Conservation (phyloP, 345 rosid species). For the Gossypium thurberi region DNA sequence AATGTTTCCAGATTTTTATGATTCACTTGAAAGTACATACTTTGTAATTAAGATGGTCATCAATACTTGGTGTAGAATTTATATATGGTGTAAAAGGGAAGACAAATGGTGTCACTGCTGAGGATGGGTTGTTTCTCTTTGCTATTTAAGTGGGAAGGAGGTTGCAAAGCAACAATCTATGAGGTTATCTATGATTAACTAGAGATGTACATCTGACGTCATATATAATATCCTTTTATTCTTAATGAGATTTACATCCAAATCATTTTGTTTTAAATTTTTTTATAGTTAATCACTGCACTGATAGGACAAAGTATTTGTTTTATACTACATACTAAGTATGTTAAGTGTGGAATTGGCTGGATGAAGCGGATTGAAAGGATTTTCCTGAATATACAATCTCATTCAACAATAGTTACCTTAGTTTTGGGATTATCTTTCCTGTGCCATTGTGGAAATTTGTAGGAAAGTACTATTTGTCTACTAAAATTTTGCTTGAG, state of each 20-base stretch:
- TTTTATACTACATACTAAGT: not conserved
- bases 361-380: not conserved
- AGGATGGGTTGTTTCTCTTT: not conserved
- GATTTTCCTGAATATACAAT: not conserved
- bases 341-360: not conserved
- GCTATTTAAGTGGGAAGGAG: not conserved
- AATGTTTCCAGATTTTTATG: not conserved
- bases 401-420: not conserved
- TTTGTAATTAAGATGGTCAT: not conserved
- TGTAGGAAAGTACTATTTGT: not conserved
- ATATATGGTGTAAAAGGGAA: not conserved
- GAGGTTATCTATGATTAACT: not conserved
- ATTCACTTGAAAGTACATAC: not conserved
- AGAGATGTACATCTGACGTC: not conserved
- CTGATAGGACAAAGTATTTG: not conserved
- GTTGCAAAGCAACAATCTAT: not conserved
- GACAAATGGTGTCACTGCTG: not conserved
- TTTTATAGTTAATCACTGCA: not conserved
- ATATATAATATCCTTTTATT: too few relatives aligned
- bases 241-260: not conserved
- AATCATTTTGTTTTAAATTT: not conserved
- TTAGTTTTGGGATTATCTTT: not conserved
- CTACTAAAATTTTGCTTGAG: not conserved
- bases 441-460: not conserved
- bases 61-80: not conserved